These are phyloP conservation scores for Camelina hispida DNA, from an alignment of 345 rosid species.

Conservation along the genomic window DNA sequence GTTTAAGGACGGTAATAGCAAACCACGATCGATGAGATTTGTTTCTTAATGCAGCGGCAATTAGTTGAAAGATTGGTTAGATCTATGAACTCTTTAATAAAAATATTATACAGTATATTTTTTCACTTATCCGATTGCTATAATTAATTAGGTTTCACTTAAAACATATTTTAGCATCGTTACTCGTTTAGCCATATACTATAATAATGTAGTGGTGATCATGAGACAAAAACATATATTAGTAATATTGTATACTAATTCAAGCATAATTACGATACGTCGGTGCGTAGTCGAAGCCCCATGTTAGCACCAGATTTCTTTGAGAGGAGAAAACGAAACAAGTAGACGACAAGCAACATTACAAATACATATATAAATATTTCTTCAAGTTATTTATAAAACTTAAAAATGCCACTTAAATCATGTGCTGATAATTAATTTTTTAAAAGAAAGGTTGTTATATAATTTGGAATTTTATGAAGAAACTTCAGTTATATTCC, in stretches of 20 bases:
- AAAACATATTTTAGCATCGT: neutral
- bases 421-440: constrained; percentile 30
- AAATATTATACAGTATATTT: neutral
- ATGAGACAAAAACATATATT: neutral
- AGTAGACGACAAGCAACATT: constrained; percentile 41
- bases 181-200: neutral
- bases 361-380: constrained; percentile 10
- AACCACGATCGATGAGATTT: constrained; percentile 38
- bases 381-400: neutral
- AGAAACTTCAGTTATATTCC: constrained; percentile 31
- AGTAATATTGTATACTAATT: neutral
- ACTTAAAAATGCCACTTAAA: constrained; percentile 29
- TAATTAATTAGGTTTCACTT: neutral
- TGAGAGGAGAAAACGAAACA: constrained; percentile 44
- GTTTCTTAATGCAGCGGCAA: constrained; percentile 45
- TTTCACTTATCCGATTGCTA: constrained; percentile 22
- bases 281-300: constrained; percentile 43
- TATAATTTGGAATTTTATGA: constrained; percentile 15
- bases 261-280: constrained; percentile 24
- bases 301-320: constrained; percentile 45
- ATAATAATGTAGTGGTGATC: neutral
- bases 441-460: neutral
- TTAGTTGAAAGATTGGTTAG: constrained; percentile 37
- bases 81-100: constrained; percentile 33
- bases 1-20: constrained; percentile 33